Conservation (phyloP, 192 early-diverging fungal species). For the Podila epigama region DNA sequence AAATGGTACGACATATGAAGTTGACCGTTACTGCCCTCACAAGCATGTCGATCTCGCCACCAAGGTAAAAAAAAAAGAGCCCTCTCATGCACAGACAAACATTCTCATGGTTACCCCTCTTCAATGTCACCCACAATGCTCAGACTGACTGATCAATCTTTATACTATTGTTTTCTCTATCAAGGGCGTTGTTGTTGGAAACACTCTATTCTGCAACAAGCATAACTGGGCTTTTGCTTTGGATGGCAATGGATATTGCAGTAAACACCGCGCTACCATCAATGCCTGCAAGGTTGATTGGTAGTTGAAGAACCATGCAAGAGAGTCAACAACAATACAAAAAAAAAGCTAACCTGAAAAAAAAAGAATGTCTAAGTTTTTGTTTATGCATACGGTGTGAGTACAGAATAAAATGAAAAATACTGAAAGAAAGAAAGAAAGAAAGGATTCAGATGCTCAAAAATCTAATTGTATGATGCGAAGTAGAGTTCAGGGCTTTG, state of each 20-base stretch:
- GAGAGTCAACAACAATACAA: neutral
- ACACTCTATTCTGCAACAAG: conserved; percentile 56
- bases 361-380: too few relatives aligned
- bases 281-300: conserved; percentile 58
- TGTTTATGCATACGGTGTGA: too few relatives aligned
- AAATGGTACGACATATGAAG: conserved; percentile 56
- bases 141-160: neutral
- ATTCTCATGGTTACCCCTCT: neutral
- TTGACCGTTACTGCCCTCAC: conserved; percentile 65
- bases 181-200: conserved; percentile 60
- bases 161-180: neutral
- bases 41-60: conserved; percentile 52
- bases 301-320: conserved; percentile 10
- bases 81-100: neutral
- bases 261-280: conserved; percentile 39
- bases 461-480: too few relatives aligned
- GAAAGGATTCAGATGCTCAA: too few relatives aligned
- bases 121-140: neutral
- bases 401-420: too few relatives aligned
- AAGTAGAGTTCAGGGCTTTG: too few relatives aligned
- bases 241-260: conserved; percentile 50
- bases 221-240: conserved; percentile 56
- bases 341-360: neutral
- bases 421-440: too few relatives aligned
- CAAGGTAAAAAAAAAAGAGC: conserved; percentile 17